Base-by-base conservation (phyloP, 495 filamentous ascomycete species). In the Penicillium malachiteum region DNA sequence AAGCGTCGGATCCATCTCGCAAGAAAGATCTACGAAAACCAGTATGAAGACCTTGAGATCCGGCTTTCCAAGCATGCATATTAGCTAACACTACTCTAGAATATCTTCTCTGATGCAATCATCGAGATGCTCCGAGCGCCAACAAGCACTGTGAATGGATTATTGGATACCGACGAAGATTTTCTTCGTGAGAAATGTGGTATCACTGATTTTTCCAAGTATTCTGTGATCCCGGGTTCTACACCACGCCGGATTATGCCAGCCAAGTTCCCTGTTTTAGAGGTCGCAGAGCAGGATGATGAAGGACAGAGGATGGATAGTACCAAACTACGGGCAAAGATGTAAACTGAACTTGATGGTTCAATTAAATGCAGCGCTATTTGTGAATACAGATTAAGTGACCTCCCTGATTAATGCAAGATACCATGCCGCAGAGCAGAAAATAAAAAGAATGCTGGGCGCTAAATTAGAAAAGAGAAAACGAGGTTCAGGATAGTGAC, bases 191-290 rank as follows among this genome's bases (percentile, higher is more conserved):
- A 80, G 26, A 71, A 85, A 44, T 74, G 59, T n/a, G 83, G 84
- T 2, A 74, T 92, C 5, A 77, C 74, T 0, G 88, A 96, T 68
- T 94, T 96, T 65, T 82, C 82, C 0, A 80, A 83, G 56, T 96
- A 95, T 65, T 78, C 80, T 4, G 70, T 93, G 0, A 77, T 94
- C 0, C 74, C 80, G 0, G 91, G 89, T 0, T 62, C 82, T 0
- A 67, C 39, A 0, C 90, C 91, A 0, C 70, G 90, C 21, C 73
- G 91, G 39, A 94, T 95, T 45, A 93, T 95, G 91, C 91, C 91
- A 0, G 75, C 66, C 0, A 63, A 78, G 54, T 78, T 95, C 58
- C 91, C 91, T 1, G 79, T 87, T 44, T 59, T 95, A 50, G 81
- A 77, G 34, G 89, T 95, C 13, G 80, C 74, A 17, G 91, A 95